Percentiles rank a stretch among this genome's conserved stretches.
phyloP scores from a whole-genome alignment of 768 basidiomycete genomes.

The Boletus rubroflammeus region DNA sequence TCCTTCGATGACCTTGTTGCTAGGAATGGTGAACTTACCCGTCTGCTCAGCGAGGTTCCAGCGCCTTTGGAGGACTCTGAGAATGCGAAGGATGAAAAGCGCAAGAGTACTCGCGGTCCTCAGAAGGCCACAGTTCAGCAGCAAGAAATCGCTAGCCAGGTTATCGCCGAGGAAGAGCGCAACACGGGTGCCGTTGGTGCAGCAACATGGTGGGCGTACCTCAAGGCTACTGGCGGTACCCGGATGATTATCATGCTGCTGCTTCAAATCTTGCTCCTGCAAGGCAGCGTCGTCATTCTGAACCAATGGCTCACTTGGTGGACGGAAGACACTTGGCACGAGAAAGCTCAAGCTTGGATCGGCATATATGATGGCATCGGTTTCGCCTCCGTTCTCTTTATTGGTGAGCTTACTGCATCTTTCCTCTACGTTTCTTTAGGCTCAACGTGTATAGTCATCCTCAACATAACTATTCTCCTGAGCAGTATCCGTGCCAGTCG shows the following conservation, averaged over 20 bases:
- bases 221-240: constrained; percentile 28
- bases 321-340: constrained; percentile 24
- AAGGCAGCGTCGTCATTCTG: constrained; percentile 23
- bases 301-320: constrained; percentile 33
- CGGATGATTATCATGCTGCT: constrained; percentile 19
- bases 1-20: constrained; percentile 37
- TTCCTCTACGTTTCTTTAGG: background rate
- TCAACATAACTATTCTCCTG: constrained; percentile 24
- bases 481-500: constrained; percentile 29
- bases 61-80: constrained; percentile 6
- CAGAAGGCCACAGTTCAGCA: constrained; percentile 11
- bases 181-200: constrained; percentile 21
- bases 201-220: constrained; percentile 31
- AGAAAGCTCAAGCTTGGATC: constrained; percentile 26
- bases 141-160: constrained; percentile 7
- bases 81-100: constrained; percentile 16
- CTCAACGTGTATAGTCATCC: constrained; percentile 19
- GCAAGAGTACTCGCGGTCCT: constrained; percentile 14
- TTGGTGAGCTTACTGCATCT: constrained; percentile 12
- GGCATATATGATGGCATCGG: constrained; percentile 30
- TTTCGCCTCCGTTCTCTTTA: constrained; percentile 11
- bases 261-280: constrained; percentile 20
- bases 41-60: constrained; percentile 23
- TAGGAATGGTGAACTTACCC: constrained; percentile 25
- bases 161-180: constrained; percentile 28